A percentile compares a stretch with the other conserved stretches of the same genome.
Conservation (phyloP, 495 filamentous ascomycete genomes). For the Penicillium lividum region DNA sequence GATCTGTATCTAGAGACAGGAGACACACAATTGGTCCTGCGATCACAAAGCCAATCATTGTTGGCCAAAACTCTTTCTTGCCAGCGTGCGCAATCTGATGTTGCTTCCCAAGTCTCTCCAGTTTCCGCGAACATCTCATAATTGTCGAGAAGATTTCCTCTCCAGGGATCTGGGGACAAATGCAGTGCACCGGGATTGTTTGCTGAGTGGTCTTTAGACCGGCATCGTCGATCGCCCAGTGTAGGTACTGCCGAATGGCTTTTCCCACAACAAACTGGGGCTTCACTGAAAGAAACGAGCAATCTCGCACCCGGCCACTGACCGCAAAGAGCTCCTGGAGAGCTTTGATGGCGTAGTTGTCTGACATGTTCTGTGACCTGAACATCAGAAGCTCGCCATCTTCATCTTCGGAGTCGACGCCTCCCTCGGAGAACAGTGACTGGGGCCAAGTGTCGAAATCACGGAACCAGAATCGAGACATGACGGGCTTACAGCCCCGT, state of each 20-base stretch:
- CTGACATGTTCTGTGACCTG: conserved; percentile 35
- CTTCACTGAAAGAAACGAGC: conserved; percentile 21
- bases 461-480: conserved; percentile 55
- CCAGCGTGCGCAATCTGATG: conserved; percentile 20
- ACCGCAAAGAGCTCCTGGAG: conserved; percentile 39
- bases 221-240: conserved; percentile 46
- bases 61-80: conserved; percentile 18
- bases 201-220: conserved; percentile 21
- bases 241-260: conserved; percentile 39
- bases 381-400: conserved; percentile 47
- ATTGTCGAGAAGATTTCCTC: conserved; percentile 36
- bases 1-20: conserved; percentile 38
- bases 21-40: conserved; percentile 46
- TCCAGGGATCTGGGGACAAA: conserved; percentile 30
- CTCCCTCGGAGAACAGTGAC: conserved; percentile 49
- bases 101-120: conserved; percentile 30
- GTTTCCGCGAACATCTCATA: conserved; percentile 26
- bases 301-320: conserved; percentile 44
- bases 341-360: conserved; percentile 42
- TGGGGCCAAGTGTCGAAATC: conserved; percentile 64
- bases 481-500: conserved; percentile 60
- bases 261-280: conserved; percentile 36
- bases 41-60: conserved; percentile 42
- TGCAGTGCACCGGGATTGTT: conserved; percentile 34
- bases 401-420: neutral